These are phyloP conservation scores for Carallia brachiata DNA, from an alignment of 345 rosid species.

Conservation along the genomic window DNA sequence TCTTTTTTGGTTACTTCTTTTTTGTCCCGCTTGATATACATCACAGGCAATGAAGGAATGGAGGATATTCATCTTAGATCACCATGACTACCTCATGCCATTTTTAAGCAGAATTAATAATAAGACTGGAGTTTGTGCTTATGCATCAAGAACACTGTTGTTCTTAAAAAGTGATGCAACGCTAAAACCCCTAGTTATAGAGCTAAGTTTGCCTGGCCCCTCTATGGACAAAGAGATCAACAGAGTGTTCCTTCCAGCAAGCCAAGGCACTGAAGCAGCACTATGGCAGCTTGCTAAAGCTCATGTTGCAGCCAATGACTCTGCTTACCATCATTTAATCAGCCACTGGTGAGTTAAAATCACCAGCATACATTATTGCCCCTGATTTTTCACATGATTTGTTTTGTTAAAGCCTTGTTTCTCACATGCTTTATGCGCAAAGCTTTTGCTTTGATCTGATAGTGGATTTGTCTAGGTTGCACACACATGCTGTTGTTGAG, in stretches of 20 bases:
- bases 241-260: constrained; percentile 41
- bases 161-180: constrained; percentile 37
- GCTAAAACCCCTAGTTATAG: constrained; percentile 54
- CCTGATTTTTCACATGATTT: neutral
- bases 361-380: neutral
- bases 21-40: neutral
- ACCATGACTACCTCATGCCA: constrained; percentile 59
- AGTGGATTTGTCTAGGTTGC: constrained; percentile 46
- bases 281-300: constrained; percentile 62
- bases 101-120: constrained; percentile 39
- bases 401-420: neutral
- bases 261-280: constrained; percentile 46
- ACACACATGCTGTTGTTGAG: constrained; percentile 65
- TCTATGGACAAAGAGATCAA: neutral
- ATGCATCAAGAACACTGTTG: constrained; percentile 59
- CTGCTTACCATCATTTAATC: constrained; percentile 57
- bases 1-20: constrained; percentile 1
- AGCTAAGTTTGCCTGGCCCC: constrained; percentile 44
- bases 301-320: constrained; percentile 62
- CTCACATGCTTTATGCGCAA: neutral
- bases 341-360: constrained; percentile 54
- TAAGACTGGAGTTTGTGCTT: constrained; percentile 39
- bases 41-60: constrained; percentile 41
- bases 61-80: constrained; percentile 54
- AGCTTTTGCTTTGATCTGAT: neutral